Evolutionary conservation across 2,329 filamentous ascomycete species (phyloP).

Genomic region (Aspergillus sp.): DNA sequence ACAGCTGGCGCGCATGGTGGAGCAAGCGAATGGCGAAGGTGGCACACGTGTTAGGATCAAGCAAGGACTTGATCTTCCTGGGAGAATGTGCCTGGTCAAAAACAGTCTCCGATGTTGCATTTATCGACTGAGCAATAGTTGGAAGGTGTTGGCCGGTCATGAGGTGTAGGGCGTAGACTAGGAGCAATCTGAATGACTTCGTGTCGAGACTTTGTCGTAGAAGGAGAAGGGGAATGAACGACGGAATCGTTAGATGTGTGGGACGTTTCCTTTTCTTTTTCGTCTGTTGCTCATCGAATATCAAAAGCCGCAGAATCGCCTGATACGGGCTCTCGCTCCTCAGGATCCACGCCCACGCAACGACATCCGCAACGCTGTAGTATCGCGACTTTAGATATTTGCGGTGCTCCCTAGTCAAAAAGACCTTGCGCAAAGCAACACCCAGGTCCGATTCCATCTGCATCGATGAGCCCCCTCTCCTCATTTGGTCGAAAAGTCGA

Average conservation of each 20-base stretch:
- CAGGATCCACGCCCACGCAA: conserved; percentile 48
- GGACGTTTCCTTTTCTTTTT: conserved; percentile 6
- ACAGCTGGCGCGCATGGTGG: conserved; percentile 49
- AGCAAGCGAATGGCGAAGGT: conserved; percentile 47
- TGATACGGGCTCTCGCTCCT: conserved; percentile 32
- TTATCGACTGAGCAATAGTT: neutral
- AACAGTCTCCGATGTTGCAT: neutral
- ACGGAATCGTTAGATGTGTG: conserved; percentile 30
- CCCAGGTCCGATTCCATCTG: conserved; percentile 17
- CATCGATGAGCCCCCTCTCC: neutral
- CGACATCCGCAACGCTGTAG: conserved; percentile 40
- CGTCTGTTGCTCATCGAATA: conserved; percentile 23
- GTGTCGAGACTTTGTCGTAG: conserved; percentile 42
- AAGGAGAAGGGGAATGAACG: conserved; percentile 48
- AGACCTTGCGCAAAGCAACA: conserved; percentile 30
- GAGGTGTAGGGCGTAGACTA: conserved; percentile 38
- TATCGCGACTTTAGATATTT: conserved; percentile 29
- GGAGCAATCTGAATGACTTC: conserved; percentile 41
- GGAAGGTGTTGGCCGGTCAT: conserved; percentile 27
- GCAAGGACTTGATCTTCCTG: conserved; percentile 10
- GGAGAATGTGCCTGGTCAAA: conserved; percentile 1
- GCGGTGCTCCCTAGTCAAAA: conserved; percentile 23
- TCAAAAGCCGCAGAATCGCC: conserved; percentile 36
- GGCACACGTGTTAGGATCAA: conserved; percentile 33
- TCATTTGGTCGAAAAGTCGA: conserved; percentile 20